Conservation (phyloP, 2,329 filamentous ascomycete species). For the Ramichloridium luteum region DNA sequence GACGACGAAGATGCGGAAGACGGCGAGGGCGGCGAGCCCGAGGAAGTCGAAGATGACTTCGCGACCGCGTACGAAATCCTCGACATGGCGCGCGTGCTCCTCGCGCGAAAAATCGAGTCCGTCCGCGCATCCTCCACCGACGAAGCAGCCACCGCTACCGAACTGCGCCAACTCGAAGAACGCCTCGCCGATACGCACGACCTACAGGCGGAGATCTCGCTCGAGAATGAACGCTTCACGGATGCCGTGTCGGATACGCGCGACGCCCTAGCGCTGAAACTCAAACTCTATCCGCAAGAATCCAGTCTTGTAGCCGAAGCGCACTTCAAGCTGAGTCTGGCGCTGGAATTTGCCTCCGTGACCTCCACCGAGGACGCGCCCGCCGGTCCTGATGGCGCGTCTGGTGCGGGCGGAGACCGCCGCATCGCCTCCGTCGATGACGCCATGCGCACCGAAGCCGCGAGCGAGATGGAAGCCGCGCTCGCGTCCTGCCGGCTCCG, state of each 20-base stretch:
- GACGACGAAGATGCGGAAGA: constrained; percentile 35
- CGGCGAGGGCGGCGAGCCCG: constrained; percentile 30
- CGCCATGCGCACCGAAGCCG: constrained; percentile 57
- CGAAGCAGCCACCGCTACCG: constrained; percentile 16
- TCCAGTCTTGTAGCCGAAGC: constrained; percentile 83
- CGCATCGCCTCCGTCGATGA: constrained; percentile 48
- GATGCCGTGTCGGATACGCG: constrained; percentile 78
- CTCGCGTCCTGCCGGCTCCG: constrained; percentile 62
- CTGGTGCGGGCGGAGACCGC: no score
- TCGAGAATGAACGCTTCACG: constrained; percentile 87
- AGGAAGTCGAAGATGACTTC: constrained; percentile 49
- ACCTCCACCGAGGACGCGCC: constrained; percentile 42
- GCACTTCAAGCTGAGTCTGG: constrained; percentile 91
- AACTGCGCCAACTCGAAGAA: constrained; percentile 58
- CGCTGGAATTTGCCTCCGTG: constrained; percentile 83
- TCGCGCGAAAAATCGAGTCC: constrained; percentile 43
- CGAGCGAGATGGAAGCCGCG: constrained; percentile 57
- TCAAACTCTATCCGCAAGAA: constrained; percentile 65
- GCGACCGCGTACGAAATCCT: constrained; percentile 52
- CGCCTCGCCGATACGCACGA: constrained; percentile 87
- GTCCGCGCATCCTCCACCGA: constrained; percentile 28
- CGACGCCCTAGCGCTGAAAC: constrained; percentile 64
- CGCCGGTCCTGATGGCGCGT: no score
- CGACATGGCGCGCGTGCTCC: constrained; percentile 49
- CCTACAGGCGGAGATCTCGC: constrained; percentile 86